Evolutionary conservation across 306 rosid genomes (phyloP).

Genomic region (Purshia tridentata): DNA sequence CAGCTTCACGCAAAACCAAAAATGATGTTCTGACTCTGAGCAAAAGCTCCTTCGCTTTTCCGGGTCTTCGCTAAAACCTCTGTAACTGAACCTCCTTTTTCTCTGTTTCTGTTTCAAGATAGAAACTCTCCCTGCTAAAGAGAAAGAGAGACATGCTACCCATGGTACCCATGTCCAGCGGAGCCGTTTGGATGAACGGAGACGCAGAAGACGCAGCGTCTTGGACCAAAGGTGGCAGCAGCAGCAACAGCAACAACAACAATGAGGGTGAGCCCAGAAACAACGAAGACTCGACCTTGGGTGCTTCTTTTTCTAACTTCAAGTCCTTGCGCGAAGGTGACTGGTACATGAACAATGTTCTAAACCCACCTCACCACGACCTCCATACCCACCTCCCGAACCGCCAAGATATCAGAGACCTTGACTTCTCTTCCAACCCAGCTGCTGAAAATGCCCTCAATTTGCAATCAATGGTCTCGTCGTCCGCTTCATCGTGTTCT

Average conservation of each 20-base stretch:
- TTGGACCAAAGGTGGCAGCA: conserved; percentile 46
- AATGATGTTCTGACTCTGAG: not conserved
- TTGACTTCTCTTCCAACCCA: conserved; percentile 33
- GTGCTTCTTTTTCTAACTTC: conserved; percentile 51
- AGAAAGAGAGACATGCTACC: conserved; percentile 31
- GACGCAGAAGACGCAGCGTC: conserved; percentile 49
- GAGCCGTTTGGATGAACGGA: conserved; percentile 50
- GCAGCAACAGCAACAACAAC: conserved; percentile 20
- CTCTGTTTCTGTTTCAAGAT: no score
- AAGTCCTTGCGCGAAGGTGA: conserved; percentile 73
- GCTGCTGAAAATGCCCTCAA: no score
- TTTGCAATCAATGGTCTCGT: conserved; percentile 49
- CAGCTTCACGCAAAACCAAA: not conserved
- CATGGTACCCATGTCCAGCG: conserved; percentile 41
- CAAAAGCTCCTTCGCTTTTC: not conserved
- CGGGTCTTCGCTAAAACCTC: not conserved
- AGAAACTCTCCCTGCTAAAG: not conserved
- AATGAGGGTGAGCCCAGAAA: conserved; percentile 34
- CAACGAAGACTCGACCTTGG: conserved; percentile 35
- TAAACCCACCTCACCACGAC: conserved; percentile 32
- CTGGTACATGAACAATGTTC: conserved; percentile 48
- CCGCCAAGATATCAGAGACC: conserved; percentile 31
- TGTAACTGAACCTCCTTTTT: not conserved
- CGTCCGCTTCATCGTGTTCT: conserved; percentile 39
- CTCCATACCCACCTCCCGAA: conserved; percentile 21